Percentiles rank a stretch among this genome's conserved stretches.
phyloP scores from a whole-genome alignment of 768 basidiomycete species.

The Russula sp. region DNA sequence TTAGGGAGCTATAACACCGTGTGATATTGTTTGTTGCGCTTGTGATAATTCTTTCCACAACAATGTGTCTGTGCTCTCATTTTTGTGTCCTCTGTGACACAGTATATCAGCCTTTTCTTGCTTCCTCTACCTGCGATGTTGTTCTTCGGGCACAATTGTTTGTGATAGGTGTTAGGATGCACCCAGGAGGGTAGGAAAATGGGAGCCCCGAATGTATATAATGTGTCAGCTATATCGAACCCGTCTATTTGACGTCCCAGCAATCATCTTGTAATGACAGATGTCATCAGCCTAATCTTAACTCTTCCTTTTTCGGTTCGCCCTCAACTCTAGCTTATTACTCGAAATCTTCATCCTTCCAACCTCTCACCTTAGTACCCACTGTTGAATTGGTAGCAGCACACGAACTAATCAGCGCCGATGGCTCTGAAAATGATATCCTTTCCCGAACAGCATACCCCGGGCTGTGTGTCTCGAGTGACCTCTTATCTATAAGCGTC shows the following conservation, averaged over 20 bases:
- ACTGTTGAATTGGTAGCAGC: not conserved
- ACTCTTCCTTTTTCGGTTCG: not conserved
- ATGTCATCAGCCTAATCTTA: slow-evolving; percentile 6
- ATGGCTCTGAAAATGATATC: not conserved
- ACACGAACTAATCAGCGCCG: not conserved
- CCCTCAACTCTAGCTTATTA: not conserved
- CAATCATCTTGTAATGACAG: slow-evolving; percentile 18
- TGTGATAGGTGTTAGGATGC: slow-evolving; percentile 22
- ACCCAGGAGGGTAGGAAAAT: slow-evolving; percentile 8
- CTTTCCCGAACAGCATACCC: not conserved
- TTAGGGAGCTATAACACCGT: slow-evolving; percentile 34
- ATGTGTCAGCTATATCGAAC: slow-evolving; percentile 19
- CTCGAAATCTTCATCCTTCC: not conserved
- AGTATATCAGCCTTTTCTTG: slow-evolving; percentile 23
- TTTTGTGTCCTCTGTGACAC: slow-evolving; percentile 15
- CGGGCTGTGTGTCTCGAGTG: not conserved
- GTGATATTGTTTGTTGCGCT: slow-evolving; percentile 5
- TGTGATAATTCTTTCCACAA: slow-evolving; percentile 17
- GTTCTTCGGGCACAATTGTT: slow-evolving; percentile 11
- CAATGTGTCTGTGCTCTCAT: slow-evolving; percentile 18
- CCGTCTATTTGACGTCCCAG: slow-evolving; percentile 10
- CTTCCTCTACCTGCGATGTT: slow-evolving; percentile 20
- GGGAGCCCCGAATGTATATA: slow-evolving; percentile 24
- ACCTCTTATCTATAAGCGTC: not conserved
- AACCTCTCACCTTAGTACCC: no score